Evolutionary conservation across 768 basidiomycete genomes (phyloP).

Genomic region (Amanita jacksonii): DNA sequence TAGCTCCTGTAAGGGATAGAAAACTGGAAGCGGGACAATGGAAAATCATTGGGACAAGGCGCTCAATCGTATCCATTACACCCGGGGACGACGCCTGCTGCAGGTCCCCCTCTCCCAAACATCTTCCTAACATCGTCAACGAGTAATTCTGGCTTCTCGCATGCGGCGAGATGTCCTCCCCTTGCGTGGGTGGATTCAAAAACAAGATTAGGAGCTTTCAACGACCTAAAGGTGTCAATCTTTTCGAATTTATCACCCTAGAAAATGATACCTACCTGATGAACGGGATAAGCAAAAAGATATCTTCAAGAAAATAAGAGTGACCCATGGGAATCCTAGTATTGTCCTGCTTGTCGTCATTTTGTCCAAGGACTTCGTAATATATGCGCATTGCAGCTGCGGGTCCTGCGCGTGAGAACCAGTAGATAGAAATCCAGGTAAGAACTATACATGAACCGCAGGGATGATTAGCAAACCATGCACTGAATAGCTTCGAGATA

Average conservation of each 20-base stretch:
- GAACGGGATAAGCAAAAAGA: constrained; percentile 20
- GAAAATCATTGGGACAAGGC: too few species aligned
- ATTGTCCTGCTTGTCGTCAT: constrained; percentile 4
- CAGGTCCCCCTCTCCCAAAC: constrained; percentile 44
- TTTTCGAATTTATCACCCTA: too few species aligned
- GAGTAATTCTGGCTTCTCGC: constrained; percentile 38
- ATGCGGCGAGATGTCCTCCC: constrained; percentile 53
- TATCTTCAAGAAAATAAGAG: constrained; percentile 44
- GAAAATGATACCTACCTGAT: constrained; percentile 18
- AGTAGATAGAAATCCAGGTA: constrained; percentile 51
- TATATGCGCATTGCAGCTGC: constrained; percentile 51
- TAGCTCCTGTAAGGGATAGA: too few species aligned
- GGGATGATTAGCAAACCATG: not conserved
- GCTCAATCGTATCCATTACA: constrained; percentile 32
- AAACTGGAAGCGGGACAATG: too few species aligned
- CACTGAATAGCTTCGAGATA: too few species aligned
- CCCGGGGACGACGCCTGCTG: constrained; percentile 36
- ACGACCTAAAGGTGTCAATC: constrained; percentile 30
- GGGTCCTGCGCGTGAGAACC: constrained; percentile 50
- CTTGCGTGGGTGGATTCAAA: constrained; percentile 37
- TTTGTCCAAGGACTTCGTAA: constrained; percentile 29
- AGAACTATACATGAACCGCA: constrained; percentile 33
- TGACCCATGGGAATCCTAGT: constrained; percentile 35
- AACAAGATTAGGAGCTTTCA: constrained; percentile 26
- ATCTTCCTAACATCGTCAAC: constrained; percentile 43